These are phyloP conservation scores for Fusarium sp. DNA, from an alignment of 2,329 filamentous ascomycete genomes.

Conservation along the genomic window DNA sequence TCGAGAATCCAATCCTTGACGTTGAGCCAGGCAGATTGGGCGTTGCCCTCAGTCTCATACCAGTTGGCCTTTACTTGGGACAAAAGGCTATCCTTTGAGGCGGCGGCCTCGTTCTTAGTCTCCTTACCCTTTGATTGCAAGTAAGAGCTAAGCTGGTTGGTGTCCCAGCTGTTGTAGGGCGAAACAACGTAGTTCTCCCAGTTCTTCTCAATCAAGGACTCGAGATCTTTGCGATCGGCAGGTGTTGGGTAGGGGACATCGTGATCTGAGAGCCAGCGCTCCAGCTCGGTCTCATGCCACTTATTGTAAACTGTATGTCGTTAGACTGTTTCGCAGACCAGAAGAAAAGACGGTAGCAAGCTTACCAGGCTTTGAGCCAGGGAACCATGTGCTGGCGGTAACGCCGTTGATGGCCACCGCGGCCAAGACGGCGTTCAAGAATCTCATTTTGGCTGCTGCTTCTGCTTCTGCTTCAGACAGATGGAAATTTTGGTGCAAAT, in stretches of 20 bases:
- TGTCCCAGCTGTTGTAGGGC: conserved; percentile 83
- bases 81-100: conserved; percentile 76
- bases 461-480: not conserved
- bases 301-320: conserved; percentile 86
- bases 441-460: conserved; percentile 74
- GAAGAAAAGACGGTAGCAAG: not conserved
- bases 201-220: conserved; percentile 87
- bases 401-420: conserved; percentile 77
- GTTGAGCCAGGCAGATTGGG: conserved; percentile 76
- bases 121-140: conserved; percentile 78
- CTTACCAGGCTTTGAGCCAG: conserved; percentile 79
- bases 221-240: conserved; percentile 93
- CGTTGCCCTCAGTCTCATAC: conserved; percentile 83
- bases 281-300: conserved; percentile 98
- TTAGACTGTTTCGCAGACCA: not conserved
- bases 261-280: conserved; percentile 95
- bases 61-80: conserved; percentile 77
- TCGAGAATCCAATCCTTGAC: conserved; percentile 95
- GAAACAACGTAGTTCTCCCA: conserved; percentile 83
- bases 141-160: conserved; percentile 74
- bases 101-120: conserved; percentile 72
- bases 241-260: conserved; percentile 90
- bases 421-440: conserved; percentile 76
- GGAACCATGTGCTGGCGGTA: conserved; percentile 84
- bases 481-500: not conserved